Evolutionary conservation across 495 filamentous ascomycete species (phyloP).

Genomic region (Amorphotheca resinae): DNA sequence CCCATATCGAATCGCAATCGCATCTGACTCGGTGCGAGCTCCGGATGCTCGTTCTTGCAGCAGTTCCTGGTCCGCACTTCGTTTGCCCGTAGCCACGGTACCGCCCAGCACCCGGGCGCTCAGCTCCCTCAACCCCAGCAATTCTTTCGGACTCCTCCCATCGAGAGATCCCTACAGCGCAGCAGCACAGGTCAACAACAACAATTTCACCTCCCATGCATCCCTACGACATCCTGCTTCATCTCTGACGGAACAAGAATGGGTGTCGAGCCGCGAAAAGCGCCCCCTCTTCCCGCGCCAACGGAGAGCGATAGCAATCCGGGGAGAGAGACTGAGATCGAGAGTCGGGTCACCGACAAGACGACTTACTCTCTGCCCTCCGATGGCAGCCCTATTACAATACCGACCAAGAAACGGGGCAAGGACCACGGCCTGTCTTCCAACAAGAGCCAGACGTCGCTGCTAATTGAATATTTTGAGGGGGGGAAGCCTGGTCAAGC

Average conservation of each 20-base stretch:
- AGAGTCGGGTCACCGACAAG: constrained; percentile 59
- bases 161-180: constrained; percentile 8
- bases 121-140: constrained; percentile 9
- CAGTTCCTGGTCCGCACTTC: too few species aligned
- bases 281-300: constrained; percentile 58
- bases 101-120: not conserved
- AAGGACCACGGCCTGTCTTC: constrained; percentile 41
- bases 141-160: not conserved
- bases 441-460: constrained; percentile 69
- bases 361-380: constrained; percentile 80
- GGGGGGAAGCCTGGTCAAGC: constrained; percentile 55
- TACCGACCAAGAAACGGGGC: constrained; percentile 56
- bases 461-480: constrained; percentile 98
- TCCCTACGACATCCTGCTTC: constrained; percentile 7
- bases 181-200: not conserved
- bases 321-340: constrained; percentile 54
- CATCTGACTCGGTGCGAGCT: not conserved
- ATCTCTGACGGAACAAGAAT: constrained; percentile 28
- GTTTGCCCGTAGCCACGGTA: too few species aligned
- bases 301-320: constrained; percentile 63
- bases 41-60: too few species aligned
- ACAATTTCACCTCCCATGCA: constrained; percentile 11
- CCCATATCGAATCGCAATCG: too few species aligned
- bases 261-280: constrained; percentile 55
- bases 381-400: constrained; percentile 88